phyloP scores from a whole-genome alignment of 169 alveolate species.

The Plasmodium ovale region DNA sequence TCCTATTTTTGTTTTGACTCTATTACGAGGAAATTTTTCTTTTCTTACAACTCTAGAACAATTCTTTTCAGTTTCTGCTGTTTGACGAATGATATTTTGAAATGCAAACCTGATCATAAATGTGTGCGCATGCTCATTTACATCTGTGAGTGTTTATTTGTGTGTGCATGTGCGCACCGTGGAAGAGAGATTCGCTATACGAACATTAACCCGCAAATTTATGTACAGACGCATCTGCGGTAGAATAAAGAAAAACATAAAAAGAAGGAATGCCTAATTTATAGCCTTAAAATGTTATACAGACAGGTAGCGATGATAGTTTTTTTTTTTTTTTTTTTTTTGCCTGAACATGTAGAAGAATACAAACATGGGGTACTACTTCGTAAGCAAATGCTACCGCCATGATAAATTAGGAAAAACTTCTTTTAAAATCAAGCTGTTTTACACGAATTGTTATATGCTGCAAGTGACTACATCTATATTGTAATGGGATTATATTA shows the following conservation, averaged over 20 bases:
- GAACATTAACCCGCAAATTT: background rate
- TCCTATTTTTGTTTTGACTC: too few species aligned
- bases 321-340: background rate
- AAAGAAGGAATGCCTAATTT: slow-evolving; percentile 5
- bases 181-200: background rate
- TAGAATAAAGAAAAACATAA: slow-evolving; percentile 2
- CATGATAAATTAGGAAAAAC: background rate
- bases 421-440: background rate
- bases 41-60: background rate
- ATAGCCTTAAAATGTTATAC: background rate
- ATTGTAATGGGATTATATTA: slow-evolving; percentile 1
- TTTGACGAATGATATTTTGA: background rate
- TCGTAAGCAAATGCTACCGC: background rate
- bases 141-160: too few species aligned
- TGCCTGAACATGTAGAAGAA: background rate
- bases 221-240: background rate
- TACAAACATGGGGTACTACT: background rate
- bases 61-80: background rate
- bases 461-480: background rate
- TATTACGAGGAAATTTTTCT: too few species aligned
- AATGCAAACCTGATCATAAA: background rate
- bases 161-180: background rate
- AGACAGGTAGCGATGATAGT: background rate
- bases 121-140: background rate
- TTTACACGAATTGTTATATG: background rate